phyloP scores from a whole-genome alignment of 176 grass and related monocot genomes.

The Elymus sibiricus region DNA sequence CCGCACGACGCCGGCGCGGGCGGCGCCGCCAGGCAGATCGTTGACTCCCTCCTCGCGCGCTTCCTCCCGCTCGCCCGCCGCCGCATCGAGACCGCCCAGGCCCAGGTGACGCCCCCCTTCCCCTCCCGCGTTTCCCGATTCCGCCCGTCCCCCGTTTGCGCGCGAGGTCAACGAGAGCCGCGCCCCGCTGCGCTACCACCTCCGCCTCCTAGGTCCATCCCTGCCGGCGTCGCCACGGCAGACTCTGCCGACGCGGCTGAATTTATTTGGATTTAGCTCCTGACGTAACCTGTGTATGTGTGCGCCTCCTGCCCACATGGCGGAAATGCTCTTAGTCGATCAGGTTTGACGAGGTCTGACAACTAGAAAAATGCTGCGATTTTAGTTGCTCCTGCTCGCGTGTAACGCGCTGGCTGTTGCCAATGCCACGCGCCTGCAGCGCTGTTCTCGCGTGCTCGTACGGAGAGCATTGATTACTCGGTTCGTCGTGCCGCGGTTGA shows the following conservation, averaged over 20 bases:
- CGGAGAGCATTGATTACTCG: neutral
- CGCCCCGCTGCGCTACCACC: neutral
- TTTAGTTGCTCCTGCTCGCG: no score
- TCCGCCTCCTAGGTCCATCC: no score
- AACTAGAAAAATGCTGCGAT: neutral
- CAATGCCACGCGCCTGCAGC: neutral
- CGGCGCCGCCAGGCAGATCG: conserved; percentile 91
- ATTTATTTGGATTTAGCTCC: neutral
- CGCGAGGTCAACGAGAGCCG: neutral
- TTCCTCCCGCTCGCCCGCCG: conserved; percentile 96
- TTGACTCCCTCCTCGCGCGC: conserved; percentile 91
- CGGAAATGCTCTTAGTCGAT: neutral
- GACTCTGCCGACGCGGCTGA: no score
- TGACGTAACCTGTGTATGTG: neutral
- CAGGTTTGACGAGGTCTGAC: neutral
- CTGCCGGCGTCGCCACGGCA: neutral
- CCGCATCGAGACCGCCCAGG: conserved; percentile 99
- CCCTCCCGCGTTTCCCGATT: neutral
- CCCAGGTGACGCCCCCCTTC: conserved; percentile 45
- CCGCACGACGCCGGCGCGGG: conserved; percentile 59
- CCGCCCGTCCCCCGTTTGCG: neutral
- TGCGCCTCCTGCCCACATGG: neutral
- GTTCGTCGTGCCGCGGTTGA: neutral
- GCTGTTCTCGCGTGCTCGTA: neutral
- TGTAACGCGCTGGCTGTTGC: neutral